Percentiles rank a stretch among this genome's conserved stretches.
These are phyloP conservation scores for Groenewaldozyma sp. DNA, from an alignment of 1,139 yeast species.

Conservation along the genomic window DNA sequence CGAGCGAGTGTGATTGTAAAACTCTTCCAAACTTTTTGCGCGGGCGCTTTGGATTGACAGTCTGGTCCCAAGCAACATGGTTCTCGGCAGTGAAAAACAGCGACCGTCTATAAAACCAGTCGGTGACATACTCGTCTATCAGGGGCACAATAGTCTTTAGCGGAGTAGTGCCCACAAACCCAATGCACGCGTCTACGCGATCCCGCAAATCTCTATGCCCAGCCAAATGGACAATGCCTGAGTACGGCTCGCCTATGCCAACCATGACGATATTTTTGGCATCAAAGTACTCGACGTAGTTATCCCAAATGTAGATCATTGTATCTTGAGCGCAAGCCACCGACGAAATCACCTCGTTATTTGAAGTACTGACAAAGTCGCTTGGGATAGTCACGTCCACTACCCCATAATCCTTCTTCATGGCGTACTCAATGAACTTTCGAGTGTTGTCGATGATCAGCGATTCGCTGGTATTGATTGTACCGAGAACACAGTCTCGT, in stretches of 20 bases:
- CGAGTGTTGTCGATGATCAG: constrained; percentile 53
- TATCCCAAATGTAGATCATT: constrained; percentile 74
- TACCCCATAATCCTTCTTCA: constrained; percentile 54
- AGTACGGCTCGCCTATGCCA: constrained; percentile 86
- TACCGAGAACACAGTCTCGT: constrained; percentile 70
- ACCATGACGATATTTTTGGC: constrained; percentile 66
- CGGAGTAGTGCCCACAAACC: constrained; percentile 55
- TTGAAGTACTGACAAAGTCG: constrained; percentile 14
- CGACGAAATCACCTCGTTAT: constrained; percentile 9
- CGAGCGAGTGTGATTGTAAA: constrained; percentile 54
- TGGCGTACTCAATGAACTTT: constrained; percentile 52
- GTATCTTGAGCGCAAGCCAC: constrained; percentile 12
- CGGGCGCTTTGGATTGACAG: constrained; percentile 57
- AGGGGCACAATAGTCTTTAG: constrained; percentile 74
- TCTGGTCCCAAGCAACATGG: constrained; percentile 68
- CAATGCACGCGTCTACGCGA: constrained; percentile 65
- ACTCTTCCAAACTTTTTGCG: constrained; percentile 89
- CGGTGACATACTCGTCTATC: constrained; percentile 80
- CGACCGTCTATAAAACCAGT: constrained; percentile 87
- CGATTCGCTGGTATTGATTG: constrained; percentile 62
- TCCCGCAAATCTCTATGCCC: constrained; percentile 63
- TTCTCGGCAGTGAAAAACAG: constrained; percentile 65
- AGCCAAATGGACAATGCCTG: constrained; percentile 75
- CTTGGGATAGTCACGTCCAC: constrained; percentile 76
- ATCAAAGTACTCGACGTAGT: constrained; percentile 68